Evolutionary conservation across 768 basidiomycete species (phyloP), one percentile per base, ranked within the genome.

Genomic region (Serendipita indica): DNA sequence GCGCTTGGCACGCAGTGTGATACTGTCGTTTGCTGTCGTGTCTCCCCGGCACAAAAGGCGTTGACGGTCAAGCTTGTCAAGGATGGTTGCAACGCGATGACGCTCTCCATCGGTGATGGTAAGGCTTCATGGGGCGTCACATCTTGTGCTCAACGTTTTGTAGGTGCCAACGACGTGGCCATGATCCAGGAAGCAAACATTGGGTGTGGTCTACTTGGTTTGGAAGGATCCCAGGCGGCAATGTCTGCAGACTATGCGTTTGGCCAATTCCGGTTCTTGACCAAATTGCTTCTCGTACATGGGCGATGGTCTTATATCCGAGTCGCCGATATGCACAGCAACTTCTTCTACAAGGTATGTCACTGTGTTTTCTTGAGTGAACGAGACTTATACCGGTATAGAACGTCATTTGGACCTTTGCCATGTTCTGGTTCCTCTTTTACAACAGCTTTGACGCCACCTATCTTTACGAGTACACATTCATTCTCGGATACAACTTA

Each of bases 131-230:
- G 5, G 7, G 7, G 7, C n/a, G 5, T 43, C 41, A n/a, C 18
- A 0, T 13, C 14, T 14, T 33, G 43, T n/a, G 20, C 6, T 46
- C 39, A 25, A 27, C 35, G 16, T 13, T 25, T n/a, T 25, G 4
- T 33, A 67, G 72, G 70, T n/a, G 94, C 94, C 14, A 98, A 98
- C 67, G 94, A 98, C 67, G 94, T 98, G 22, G 92, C 93, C 3
- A 98, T 98, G 94, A 98, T 98, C 60, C 94, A 98, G 68, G 94
- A 94, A 66, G 94, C 94, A n/a, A 92, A 98, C 69, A 85, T 98
- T 63, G 94, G 94, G 2, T 89, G 92, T 66, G 94, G 94, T 20
- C 73, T 98, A 27, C 80, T 89, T 64, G 94, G 94, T 43, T 78
- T 93, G 34, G 94, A 98, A 69, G 94, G 94, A 54, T 93, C 91